Evolutionary conservation across 228 moss, liverwort and hornwort genomes (phyloP).

Genomic region (Sphagnum fallax): DNA sequence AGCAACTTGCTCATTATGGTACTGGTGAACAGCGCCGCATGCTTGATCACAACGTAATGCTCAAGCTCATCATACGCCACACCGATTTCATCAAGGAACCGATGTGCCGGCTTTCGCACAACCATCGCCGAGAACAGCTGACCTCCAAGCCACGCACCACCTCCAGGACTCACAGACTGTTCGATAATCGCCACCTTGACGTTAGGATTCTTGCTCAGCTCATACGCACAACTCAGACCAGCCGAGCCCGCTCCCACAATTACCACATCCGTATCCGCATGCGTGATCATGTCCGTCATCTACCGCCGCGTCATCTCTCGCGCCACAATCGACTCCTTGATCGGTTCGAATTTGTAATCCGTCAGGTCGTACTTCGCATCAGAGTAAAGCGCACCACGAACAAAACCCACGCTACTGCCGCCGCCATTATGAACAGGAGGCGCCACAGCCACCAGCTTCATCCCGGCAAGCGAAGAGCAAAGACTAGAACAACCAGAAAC

Average conservation of each 20-base stretch:
- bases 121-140: slow-evolving; percentile 40
- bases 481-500: not conserved
- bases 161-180: slow-evolving; percentile 64
- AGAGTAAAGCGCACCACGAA: slow-evolving; percentile 58
- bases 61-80: slow-evolving; percentile 68
- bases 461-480: not conserved
- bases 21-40: slow-evolving; percentile 56
- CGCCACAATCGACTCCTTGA: slow-evolving; percentile 67
- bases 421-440: not conserved
- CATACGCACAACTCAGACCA: slow-evolving; percentile 73
- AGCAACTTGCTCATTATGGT: slow-evolving; percentile 59
- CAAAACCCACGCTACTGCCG: not conserved
- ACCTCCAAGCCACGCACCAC: slow-evolving; percentile 25
- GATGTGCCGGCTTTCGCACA: slow-evolving; percentile 70
- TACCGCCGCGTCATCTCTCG: slow-evolving; percentile 70
- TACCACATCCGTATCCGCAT: slow-evolving; percentile 64
- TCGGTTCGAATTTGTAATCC: slow-evolving; percentile 60
- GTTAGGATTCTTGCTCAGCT: slow-evolving; percentile 89
- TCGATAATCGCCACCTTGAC: slow-evolving; percentile 65
- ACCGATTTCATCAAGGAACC: slow-evolving; percentile 83
- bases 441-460: not conserved
- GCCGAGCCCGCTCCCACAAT: slow-evolving; percentile 83
- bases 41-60: slow-evolving; percentile 60
- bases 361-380: slow-evolving; percentile 68
- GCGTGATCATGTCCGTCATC: slow-evolving; percentile 76